Conservation (phyloP, 257 asterid genomes). For the Ophiorrhiza pumila region DNA sequence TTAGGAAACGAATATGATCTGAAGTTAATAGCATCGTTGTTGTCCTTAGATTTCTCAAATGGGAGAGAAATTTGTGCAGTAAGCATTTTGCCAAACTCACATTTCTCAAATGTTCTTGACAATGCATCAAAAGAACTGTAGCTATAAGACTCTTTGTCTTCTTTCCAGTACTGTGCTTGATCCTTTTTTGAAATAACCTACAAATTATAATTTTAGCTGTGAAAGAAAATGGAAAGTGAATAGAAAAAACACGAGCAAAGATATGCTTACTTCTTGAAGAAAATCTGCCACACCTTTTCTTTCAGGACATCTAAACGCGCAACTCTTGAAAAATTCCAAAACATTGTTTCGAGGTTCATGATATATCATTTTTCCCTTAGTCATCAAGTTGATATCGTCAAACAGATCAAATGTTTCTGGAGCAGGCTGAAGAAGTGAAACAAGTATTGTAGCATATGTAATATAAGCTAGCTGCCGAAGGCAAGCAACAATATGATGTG, state of each 20-base stretch:
- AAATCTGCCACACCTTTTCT: constrained; percentile 24
- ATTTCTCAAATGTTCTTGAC: not conserved
- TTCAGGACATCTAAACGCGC: constrained; percentile 16
- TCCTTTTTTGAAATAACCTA: too few species aligned
- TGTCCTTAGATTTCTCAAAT: not conserved
- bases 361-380: constrained; percentile 11
- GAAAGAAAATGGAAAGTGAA: not conserved
- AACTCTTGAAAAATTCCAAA: constrained; percentile 14
- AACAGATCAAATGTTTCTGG: constrained; percentile 22
- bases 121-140: not conserved
- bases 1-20: not conserved
- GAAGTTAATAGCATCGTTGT: not conserved
- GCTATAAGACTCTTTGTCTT: too few species aligned
- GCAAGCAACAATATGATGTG: constrained; percentile 16
- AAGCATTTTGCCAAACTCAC: not conserved
- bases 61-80: not conserved
- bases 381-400: constrained; percentile 18
- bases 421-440: too few species aligned
- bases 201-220: not conserved
- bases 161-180: too few species aligned
- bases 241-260: not conserved
- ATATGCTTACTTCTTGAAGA: constrained; percentile 12
- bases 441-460: constrained; percentile 11
- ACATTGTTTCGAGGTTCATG: constrained; percentile 16
- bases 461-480: constrained; percentile 21